Base-by-base conservation (phyloP, 495 filamentous ascomycete species). In the Jackrogersella minutella region DNA sequence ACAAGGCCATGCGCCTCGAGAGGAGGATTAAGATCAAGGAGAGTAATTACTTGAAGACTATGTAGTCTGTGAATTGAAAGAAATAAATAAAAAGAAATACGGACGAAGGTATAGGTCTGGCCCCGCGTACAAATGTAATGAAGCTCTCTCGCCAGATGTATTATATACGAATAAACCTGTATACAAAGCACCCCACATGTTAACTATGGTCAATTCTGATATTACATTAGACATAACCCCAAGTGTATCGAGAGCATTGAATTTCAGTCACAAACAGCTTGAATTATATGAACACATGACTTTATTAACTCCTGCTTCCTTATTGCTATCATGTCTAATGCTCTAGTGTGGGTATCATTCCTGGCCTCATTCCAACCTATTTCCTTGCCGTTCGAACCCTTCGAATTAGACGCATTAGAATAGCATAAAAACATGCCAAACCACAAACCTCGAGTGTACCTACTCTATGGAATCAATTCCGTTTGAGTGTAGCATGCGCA, bases 11-110 rank as follows among this genome's bases (percentile, higher is more conserved):
- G 81, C 82, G 93, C 72, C 84, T 81, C 65, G 88, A 92, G 66
- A 84, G 92, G 72, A 86, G 90, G 71, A 87, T 84, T 64, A 83
- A 80, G 68, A 97, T 99, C 69, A 95, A 94, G 82, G 95, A 98
- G 80, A 82, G 71, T 57, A 99, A 99, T 80, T 99, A 95, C 85
- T 85, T 99, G 80, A 90, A 88, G 81, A 84, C 87, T 14, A 90
- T 96, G 85, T 87, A 84, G 76, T 76, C 31, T 33, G 49, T 21
- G n/a, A n/a, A n/a, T n/a, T n/a, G n/a, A n/a, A n/a, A n/a, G n/a
- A n/a, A n/a, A n/a, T n/a, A n/a, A n/a, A n/a, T n/a, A n/a, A n/a
- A n/a, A n/a, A n/a, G n/a, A n/a, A 31, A 28, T 24, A 16, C 13
- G 2, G 37, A 44, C 3, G 16, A n/a, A 17, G n/a, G n/a, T n/a